phyloP scores from a whole-genome alignment of 345 rosid species.

The Eucalyptus melliodora region DNA sequence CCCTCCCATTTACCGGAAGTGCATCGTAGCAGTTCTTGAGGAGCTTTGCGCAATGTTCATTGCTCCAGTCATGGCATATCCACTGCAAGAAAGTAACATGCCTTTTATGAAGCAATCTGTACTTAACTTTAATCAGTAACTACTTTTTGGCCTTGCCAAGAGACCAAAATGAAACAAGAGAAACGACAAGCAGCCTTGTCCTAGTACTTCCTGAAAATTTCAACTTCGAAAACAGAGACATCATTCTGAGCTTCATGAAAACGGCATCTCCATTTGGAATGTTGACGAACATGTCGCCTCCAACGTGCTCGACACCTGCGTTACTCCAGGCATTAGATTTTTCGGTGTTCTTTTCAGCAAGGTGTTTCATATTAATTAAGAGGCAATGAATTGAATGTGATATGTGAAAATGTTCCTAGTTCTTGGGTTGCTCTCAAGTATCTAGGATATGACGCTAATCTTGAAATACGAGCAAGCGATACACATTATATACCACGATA shows the following conservation, averaged over 20 bases:
- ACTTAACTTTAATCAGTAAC: background rate
- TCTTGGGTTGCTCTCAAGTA: too few species aligned
- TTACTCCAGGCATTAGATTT: too few species aligned
- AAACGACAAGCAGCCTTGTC: background rate
- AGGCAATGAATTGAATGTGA: background rate
- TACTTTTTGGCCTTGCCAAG: background rate
- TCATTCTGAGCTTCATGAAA: constrained; percentile 65
- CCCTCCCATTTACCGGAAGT: constrained; percentile 64
- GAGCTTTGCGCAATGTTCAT: constrained; percentile 49
- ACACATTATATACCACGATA: constrained; percentile 24
- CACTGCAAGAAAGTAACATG: constrained; percentile 18
- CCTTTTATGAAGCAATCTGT: background rate
- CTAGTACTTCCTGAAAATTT: background rate
- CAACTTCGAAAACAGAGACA: background rate
- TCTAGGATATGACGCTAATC: background rate
- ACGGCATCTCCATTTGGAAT: constrained; percentile 76
- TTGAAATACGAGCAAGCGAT: background rate
- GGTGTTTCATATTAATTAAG: background rate
- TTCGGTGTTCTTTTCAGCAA: background rate
- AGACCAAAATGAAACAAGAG: background rate
- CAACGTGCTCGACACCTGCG: constrained; percentile 67
- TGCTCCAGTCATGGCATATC: constrained; percentile 88
- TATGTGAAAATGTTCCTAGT: too few species aligned
- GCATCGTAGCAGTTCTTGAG: constrained; percentile 65
- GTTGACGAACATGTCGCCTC: constrained; percentile 81